Percentiles rank a stretch among this genome's conserved stretches.
phyloP scores from a whole-genome alignment of 73 alveolate species.

The Paramecium bursaria region DNA sequence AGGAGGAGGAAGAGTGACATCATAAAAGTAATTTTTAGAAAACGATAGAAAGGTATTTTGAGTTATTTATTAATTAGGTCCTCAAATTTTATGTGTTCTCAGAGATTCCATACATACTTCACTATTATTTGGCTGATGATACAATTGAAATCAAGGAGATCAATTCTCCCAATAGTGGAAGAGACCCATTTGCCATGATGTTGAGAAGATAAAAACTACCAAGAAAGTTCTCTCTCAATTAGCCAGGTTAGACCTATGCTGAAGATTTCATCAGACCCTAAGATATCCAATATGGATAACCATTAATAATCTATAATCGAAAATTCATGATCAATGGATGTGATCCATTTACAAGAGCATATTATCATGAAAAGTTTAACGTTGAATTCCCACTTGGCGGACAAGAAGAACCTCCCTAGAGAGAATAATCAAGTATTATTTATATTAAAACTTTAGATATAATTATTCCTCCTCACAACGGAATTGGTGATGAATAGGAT shows the following conservation, averaged over 20 bases:
- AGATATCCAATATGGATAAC: constrained; percentile 84
- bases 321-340: constrained; percentile 87
- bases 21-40: constrained; percentile 91
- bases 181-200: constrained; percentile 91
- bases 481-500: constrained; percentile 96
- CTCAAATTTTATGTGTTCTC: constrained; percentile 82
- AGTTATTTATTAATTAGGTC: background rate
- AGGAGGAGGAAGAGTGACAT: constrained; percentile 93
- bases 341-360: constrained; percentile 91
- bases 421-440: constrained; percentile 74
- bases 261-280: constrained; percentile 84
- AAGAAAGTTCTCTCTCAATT: constrained; percentile 83
- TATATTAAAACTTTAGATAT: constrained; percentile 48
- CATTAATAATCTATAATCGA: constrained; percentile 84
- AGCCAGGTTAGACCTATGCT: constrained; percentile 91
- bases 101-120: constrained; percentile 88
- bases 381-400: constrained; percentile 90
- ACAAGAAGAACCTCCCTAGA: constrained; percentile 79
- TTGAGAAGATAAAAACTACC: constrained; percentile 93
- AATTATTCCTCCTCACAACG: constrained; percentile 95
- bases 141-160: constrained; percentile 93
- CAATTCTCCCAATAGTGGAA: constrained; percentile 90
- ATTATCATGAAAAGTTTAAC: constrained; percentile 79
- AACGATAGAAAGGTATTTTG: constrained; percentile 87
- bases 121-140: constrained; percentile 96